Percentiles rank a stretch among this genome's conserved stretches.
Conservation (phyloP, 2,329 filamentous ascomycete genomes). For the Apiospora pterosperma region DNA sequence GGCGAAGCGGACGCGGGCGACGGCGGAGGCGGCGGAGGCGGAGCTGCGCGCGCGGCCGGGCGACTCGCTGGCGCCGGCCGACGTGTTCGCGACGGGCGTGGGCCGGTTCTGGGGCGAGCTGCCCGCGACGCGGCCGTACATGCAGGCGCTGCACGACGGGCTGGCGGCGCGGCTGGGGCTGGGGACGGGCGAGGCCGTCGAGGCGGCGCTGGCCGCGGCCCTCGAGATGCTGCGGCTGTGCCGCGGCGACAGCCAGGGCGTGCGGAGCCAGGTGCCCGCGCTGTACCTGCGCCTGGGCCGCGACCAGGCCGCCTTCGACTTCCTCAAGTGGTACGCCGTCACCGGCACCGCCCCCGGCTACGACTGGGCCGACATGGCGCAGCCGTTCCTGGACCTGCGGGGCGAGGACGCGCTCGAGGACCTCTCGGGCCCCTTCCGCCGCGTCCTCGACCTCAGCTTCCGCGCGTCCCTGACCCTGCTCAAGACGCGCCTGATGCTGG, state of each 20-base stretch:
- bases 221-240: constrained; percentile 15
- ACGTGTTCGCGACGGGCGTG: constrained; percentile 8
- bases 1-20: constrained; percentile 9
- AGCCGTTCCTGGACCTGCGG: constrained; percentile 58
- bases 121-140: constrained; percentile 11
- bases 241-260: constrained; percentile 14
- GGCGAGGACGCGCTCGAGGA: constrained; percentile 61
- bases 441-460: constrained; percentile 5
- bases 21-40: constrained; percentile 8
- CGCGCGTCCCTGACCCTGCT: constrained; percentile 13
- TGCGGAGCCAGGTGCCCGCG: constrained; percentile 15
- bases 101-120: constrained; percentile 5
- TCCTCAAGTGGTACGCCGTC: constrained; percentile 17
- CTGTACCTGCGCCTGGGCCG: constrained; percentile 17
- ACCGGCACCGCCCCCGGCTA: background rate
- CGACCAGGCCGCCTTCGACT: constrained; percentile 23
- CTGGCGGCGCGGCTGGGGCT: constrained; percentile 12
- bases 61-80: background rate
- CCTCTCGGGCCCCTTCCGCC: background rate
- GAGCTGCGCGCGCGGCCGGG: constrained; percentile 9
- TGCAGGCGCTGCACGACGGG: constrained; percentile 11
- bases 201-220: constrained; percentile 12
- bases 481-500: constrained; percentile 16
- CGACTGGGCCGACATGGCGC: constrained; percentile 36
- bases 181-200: constrained; percentile 14